Evolutionary conservation across 2,329 filamentous ascomycete genomes (phyloP), one percentile per base, ranked within the genome.

Genomic region (Colletotrichum lentis): DNA sequence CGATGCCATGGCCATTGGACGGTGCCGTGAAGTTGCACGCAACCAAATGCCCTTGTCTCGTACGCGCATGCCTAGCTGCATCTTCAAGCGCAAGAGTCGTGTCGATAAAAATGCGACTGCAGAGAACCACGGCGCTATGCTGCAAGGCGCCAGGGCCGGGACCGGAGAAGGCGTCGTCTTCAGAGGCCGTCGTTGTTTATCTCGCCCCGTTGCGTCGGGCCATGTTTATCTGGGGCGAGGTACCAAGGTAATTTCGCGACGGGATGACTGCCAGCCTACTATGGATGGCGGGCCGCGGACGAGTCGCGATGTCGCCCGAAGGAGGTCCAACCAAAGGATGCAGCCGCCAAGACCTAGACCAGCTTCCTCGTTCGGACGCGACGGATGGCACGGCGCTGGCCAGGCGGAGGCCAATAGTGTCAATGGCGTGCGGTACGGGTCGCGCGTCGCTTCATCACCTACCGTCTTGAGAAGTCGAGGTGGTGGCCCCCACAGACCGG

Each of bases 361-460:
- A 68, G 65, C 65, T 68, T 68, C 65, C 65, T 65, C 47, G 54
- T 65, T 68, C 49, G 65, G 65, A 68, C 39, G 31, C n/a, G 24
- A 55, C 39, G 49, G 35, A 65, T 60, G 65, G 49, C 24, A 60
- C 61, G 61, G 50, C 54, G 54, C 65, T 50, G 61, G 31, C 39
- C 35, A 41, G 39, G 53, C 39, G 53, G 39, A 37, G 54, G 37
- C 31, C 60, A 67, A 64, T 67, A 67, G 64, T 58, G 56, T 41
- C 31, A 24, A 64, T 64, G 61, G 61, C 61, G 64, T 58, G 64
- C 59, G 52, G 64, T 31, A 18, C 43, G 58, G 50, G 50, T 54
- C 54, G 31, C 43, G n/a, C 16, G 35, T 55, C 14, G 35, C 11
- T 37, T 24, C 24, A 37, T 31, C 18, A 64, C 55, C 55, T 59